Evolutionary conservation across 1,284 basidiomycete species (phyloP), one percentile per base, ranked within the genome.

Genomic region (Coniferiporia weirii): DNA sequence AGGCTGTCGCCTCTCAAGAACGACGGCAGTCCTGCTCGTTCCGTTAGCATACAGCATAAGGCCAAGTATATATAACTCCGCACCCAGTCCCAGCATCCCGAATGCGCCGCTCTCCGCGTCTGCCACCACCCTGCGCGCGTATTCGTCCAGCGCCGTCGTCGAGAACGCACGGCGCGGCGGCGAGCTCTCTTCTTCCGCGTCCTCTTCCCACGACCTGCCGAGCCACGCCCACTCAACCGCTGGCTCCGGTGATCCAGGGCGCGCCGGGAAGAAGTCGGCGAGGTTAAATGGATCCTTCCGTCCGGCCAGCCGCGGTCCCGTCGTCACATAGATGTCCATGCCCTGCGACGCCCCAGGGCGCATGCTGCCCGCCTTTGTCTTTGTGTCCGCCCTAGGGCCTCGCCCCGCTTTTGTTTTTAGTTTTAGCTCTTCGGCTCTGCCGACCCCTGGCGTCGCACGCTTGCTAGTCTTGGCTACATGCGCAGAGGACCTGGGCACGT

Each of bases 21-120:
- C 17, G 54, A 57, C 35, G 59, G 56, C 1, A 61, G 27, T 27
- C 27, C 27, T 27, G 27, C 53, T 9, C 38, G 51, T 20, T 49
- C 60, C 54, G 54, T 15, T 47, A 9, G 36, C 62, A 35, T 47
- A 40, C 38, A 45, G n/a, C 66, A 58, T 59, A 59, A 57, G 61
- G 70, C 64, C 60, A 66, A 52, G 32, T 61, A 54, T 48, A 65
- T 66, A 55, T 19, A 49, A 32, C 17, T 7, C 20, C 59, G 20
- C 45, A 80, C 78, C 69, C 32, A 80, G 65, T 54, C 74, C 71
- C 59, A 81, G 66, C 43, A 80, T 71, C 38, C 79, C 79, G 59
- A 79, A 63, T 70, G 79, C 78, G 67, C 80, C 79, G 64, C 81
- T 79, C 34, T 67, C n/a, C n/a, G n/a, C n/a, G n/a, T n/a, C 67